phyloP scores from a whole-genome alignment of 305 asterid genomes.

The Striga hermonthica region DNA sequence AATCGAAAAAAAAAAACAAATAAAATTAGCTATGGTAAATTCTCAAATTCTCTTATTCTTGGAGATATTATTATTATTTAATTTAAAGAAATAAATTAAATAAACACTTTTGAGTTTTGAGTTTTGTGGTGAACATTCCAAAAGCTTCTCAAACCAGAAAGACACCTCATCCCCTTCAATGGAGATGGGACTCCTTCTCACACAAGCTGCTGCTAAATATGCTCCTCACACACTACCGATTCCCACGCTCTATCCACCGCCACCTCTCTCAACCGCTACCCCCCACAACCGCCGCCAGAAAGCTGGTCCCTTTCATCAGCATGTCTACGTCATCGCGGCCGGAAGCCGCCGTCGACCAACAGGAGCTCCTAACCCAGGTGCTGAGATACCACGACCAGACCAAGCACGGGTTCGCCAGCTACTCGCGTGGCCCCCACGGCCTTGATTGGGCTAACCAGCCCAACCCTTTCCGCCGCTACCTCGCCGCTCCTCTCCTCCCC shows the following conservation, averaged over 20 bases:
- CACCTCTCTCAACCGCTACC: conserved; percentile 24
- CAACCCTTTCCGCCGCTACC: conserved; percentile 91
- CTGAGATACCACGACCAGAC: conserved; percentile 76
- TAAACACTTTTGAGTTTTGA: too few relatives aligned
- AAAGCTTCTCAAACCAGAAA: conserved; percentile 22
- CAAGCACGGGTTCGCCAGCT: conserved; percentile 63
- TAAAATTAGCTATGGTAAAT: too few relatives aligned
- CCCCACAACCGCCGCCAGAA: conserved; percentile 32
- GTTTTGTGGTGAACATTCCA: conserved; percentile 16
- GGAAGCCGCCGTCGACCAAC: conserved; percentile 35
- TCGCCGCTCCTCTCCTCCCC: conserved; percentile 57
- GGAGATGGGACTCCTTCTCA: too few relatives aligned
- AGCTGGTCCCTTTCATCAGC: conserved; percentile 37
- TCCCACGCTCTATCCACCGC: conserved; percentile 32
- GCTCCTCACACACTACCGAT: conserved; percentile 41
- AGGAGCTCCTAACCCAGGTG: conserved; percentile 43
- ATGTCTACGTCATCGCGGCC: conserved; percentile 59
- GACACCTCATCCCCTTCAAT: not conserved
- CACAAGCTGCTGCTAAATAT: conserved; percentile 13
- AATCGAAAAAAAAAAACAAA: too few relatives aligned
- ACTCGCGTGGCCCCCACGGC: conserved; percentile 80
- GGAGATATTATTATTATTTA: too few relatives aligned
- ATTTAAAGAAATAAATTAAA: too few relatives aligned
- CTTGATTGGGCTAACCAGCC: conserved; percentile 99
- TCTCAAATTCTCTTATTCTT: too few relatives aligned